Evolutionary conservation across 495 filamentous ascomycete genomes (phyloP).

Genomic region (Aspergillus bridgeri): DNA sequence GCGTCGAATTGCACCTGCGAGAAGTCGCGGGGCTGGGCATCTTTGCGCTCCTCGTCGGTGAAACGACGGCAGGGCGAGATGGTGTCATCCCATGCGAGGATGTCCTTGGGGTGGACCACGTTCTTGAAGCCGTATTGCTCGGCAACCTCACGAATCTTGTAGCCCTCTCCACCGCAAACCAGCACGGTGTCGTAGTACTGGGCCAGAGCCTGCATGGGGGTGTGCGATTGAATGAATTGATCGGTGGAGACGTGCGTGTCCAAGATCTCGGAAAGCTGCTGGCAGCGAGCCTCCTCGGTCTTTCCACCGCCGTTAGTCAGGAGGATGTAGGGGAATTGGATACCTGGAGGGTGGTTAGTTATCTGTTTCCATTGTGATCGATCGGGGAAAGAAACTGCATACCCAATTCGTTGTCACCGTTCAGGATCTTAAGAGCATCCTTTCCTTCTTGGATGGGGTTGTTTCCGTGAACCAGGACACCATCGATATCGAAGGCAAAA

Average conservation of each 20-base stretch:
- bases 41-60: slow-evolving; percentile 60
- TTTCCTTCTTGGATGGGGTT: slow-evolving; percentile 76
- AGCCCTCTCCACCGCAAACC: slow-evolving; percentile 83
- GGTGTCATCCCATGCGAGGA: slow-evolving; percentile 77
- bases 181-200: slow-evolving; percentile 79
- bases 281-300: slow-evolving; percentile 77
- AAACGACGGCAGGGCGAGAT: slow-evolving; percentile 80
- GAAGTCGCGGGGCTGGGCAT: slow-evolving; percentile 66
- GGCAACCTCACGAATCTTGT: slow-evolving; percentile 80
- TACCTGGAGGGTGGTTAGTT: slow-evolving; percentile 24
- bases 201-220: slow-evolving; percentile 86
- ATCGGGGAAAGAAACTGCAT: not conserved
- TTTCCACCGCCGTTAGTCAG: slow-evolving; percentile 94
- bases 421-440: slow-evolving; percentile 79
- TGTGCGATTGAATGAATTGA: slow-evolving; percentile 93
- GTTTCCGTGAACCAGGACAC: slow-evolving; percentile 78
- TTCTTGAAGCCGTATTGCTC: slow-evolving; percentile 87
- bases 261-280: slow-evolving; percentile 71
- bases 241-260: slow-evolving; percentile 71
- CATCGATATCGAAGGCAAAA: slow-evolving; percentile 91
- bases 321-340: slow-evolving; percentile 89
- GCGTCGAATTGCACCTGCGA: slow-evolving; percentile 72
- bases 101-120: slow-evolving; percentile 84
- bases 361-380: not conserved
- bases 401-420: slow-evolving; percentile 77